Evolutionary conservation across 2,329 filamentous ascomycete genomes (phyloP).

Genomic region (Coniella vitis): DNA sequence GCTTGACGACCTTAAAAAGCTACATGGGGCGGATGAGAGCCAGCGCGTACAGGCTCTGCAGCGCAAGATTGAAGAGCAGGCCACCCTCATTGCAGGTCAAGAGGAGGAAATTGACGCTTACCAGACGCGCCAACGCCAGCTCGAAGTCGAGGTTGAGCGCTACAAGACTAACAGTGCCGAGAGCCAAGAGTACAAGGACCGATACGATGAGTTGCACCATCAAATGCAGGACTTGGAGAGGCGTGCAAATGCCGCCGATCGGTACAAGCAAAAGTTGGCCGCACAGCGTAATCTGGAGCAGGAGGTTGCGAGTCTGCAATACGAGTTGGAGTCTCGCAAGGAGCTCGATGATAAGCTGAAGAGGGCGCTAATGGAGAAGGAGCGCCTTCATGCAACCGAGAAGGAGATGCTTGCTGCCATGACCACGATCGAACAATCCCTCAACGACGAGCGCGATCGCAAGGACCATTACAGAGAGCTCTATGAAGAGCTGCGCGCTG

Average conservation of each 20-base stretch:
- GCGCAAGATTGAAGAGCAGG: slow-evolving; percentile 55
- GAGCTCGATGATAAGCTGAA: slow-evolving; percentile 29
- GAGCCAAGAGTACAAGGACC: slow-evolving; percentile 48
- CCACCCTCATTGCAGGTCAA: slow-evolving; percentile 63
- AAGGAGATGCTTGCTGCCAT: slow-evolving; percentile 24
- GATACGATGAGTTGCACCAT: slow-evolving; percentile 52
- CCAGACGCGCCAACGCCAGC: slow-evolving; percentile 35
- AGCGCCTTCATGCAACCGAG: slow-evolving; percentile 25
- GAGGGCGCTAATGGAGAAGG: slow-evolving; percentile 20
- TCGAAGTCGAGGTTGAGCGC: slow-evolving; percentile 42
- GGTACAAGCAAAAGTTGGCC: slow-evolving; percentile 57
- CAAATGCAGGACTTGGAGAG: slow-evolving; percentile 52
- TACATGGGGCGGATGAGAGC: slow-evolving; percentile 45
- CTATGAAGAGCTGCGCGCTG: slow-evolving; percentile 30
- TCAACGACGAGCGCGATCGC: slow-evolving; percentile 22
- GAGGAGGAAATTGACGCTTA: slow-evolving; percentile 58
- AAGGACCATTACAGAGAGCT: slow-evolving; percentile 21
- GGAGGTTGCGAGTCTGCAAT: slow-evolving; percentile 48
- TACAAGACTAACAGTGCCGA: slow-evolving; percentile 41
- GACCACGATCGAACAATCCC: slow-evolving; percentile 19
- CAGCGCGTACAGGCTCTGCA: slow-evolving; percentile 49
- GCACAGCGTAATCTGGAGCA: slow-evolving; percentile 47
- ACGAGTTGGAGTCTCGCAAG: slow-evolving; percentile 41
- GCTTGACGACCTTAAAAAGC: slow-evolving; percentile 41
- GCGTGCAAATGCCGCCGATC: slow-evolving; percentile 56